Evolutionary conservation across 2,329 filamentous ascomycete species (phyloP).

Genomic region (Penicillium vulpinum): DNA sequence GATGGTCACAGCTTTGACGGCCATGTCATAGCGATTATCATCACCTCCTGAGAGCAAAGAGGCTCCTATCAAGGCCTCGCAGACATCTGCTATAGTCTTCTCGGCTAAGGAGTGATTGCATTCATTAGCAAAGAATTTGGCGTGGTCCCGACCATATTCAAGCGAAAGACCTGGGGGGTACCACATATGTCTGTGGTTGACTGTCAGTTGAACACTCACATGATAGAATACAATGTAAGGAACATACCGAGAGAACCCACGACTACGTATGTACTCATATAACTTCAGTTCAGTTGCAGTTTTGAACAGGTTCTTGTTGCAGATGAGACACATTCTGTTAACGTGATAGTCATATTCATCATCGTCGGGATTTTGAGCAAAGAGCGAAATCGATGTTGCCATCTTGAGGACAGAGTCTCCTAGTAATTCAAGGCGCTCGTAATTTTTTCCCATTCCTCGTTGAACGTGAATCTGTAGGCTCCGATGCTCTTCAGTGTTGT

Average conservation of each 20-base stretch:
- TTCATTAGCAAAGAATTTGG: conserved; percentile 45
- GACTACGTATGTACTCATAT: conserved; percentile 78
- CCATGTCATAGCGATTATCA: conserved; percentile 56
- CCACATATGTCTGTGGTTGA: conserved; percentile 65
- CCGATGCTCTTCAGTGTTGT: conserved; percentile 73
- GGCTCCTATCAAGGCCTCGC: conserved; percentile 89
- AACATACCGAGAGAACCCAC: conserved; percentile 68
- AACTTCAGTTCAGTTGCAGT: conserved; percentile 66
- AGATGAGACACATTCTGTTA: conserved; percentile 84
- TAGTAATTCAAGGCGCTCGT: conserved; percentile 89
- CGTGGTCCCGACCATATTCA: conserved; percentile 67
- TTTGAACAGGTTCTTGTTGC: conserved; percentile 86
- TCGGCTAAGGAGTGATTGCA: conserved; percentile 69
- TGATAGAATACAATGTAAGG: background rate
- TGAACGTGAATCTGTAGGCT: conserved; percentile 71
- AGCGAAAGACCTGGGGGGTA: conserved; percentile 79
- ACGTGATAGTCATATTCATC: conserved; percentile 88
- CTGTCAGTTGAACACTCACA: conserved; percentile 6
- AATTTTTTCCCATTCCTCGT: conserved; percentile 87
- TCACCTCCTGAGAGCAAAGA: conserved; percentile 62
- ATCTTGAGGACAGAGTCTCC: conserved; percentile 95
- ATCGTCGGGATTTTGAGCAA: conserved; percentile 70
- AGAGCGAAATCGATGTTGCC: conserved; percentile 87
- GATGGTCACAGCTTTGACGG: conserved; percentile 57
- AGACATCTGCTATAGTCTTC: conserved; percentile 92